A percentile compares a stretch with the other conserved stretches of the same genome.
Evolutionary conservation across 2,329 filamentous ascomycete species (phyloP).

Genomic region (Fusarium lateritium): DNA sequence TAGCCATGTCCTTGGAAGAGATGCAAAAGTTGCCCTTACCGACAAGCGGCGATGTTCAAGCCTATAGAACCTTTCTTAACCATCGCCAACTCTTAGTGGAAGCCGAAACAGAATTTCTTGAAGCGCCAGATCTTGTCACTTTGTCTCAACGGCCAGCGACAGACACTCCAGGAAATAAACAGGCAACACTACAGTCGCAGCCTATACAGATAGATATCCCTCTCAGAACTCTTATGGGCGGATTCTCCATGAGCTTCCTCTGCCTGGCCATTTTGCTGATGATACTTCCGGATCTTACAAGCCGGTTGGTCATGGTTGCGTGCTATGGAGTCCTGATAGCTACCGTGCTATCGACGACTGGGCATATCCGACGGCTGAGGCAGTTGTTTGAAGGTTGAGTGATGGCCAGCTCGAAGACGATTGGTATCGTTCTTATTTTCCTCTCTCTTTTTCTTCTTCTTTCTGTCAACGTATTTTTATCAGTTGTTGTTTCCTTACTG

Average conservation of each 20-base stretch:
- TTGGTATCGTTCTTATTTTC: background rate
- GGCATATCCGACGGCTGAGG: conserved; percentile 29
- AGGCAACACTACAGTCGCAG: conserved; percentile 1
- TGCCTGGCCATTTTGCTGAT: conserved; percentile 32
- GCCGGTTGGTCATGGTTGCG: conserved; percentile 32
- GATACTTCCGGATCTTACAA: conserved; percentile 32
- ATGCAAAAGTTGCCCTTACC: conserved; percentile 64
- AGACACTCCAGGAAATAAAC: conserved; percentile 13
- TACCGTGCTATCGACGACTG: conserved; percentile 32
- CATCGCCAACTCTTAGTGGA: conserved; percentile 67
- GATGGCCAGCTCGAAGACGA: background rate
- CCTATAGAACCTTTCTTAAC: conserved; percentile 68
- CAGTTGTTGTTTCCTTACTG: no score
- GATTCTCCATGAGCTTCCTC: conserved; percentile 35
- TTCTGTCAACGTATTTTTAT: background rate
- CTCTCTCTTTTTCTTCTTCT: background rate
- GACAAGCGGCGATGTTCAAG: conserved; percentile 63
- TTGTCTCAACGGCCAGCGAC: conserved; percentile 13
- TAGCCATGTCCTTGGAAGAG: conserved; percentile 70
- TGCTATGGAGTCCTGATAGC: conserved; percentile 30
- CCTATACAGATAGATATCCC: conserved; percentile 15
- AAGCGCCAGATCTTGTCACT: conserved; percentile 47
- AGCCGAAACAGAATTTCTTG: conserved; percentile 72
- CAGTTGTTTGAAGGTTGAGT: conserved; percentile 26
- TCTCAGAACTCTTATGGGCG: conserved; percentile 27